Conservation (phyloP, 345 rosid genomes). For the Eucalyptus curtisii region DNA sequence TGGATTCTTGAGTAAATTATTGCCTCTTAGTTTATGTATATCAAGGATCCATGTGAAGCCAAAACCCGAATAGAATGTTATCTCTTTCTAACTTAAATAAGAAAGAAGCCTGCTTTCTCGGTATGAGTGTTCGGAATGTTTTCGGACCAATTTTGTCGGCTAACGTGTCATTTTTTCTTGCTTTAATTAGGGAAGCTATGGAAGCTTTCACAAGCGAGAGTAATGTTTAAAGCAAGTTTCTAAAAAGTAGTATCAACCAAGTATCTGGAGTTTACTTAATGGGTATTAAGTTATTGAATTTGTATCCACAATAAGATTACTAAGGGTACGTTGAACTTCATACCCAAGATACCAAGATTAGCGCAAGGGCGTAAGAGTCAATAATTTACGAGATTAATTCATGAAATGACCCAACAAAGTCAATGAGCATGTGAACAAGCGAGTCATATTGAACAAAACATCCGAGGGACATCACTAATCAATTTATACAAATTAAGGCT, state of each 20-base stretch:
- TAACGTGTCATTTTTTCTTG: background rate
- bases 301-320: background rate
- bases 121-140: fast-evolving
- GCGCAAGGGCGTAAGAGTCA: background rate
- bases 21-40: background rate
- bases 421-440: background rate
- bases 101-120: background rate
- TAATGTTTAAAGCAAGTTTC: background rate
- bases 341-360: background rate
- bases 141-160: background rate
- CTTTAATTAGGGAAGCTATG: background rate
- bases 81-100: background rate
- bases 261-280: background rate
- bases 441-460: background rate
- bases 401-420: background rate
- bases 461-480: background rate
- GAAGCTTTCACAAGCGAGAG: background rate
- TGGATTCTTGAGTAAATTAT: background rate
- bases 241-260: background rate
- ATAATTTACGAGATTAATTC: background rate
- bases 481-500: background rate
- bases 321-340: background rate
- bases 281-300: background rate
- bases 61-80: background rate
- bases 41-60: background rate